These are phyloP conservation scores for Acmispon strigosus DNA, from an alignment of 306 rosid genomes.

Conservation along the genomic window DNA sequence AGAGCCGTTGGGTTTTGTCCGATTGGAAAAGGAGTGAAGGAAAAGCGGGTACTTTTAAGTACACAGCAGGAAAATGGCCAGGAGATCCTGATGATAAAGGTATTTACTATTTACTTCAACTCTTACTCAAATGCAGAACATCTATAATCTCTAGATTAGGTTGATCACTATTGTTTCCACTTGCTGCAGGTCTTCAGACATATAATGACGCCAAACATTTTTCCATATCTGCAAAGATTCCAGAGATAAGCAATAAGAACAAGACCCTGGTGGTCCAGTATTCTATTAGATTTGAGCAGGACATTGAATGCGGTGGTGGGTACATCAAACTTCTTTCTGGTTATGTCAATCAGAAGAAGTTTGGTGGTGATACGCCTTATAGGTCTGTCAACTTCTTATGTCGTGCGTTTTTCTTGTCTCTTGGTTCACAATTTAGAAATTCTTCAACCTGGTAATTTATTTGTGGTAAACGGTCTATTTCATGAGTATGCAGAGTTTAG, in stretches of 20 bases:
- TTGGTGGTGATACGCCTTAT: conserved; percentile 91
- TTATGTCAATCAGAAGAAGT: conserved; percentile 93
- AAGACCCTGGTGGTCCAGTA: conserved; percentile 83
- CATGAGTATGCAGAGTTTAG: neutral
- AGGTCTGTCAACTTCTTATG: conserved; percentile 40
- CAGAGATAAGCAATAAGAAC: conserved; percentile 70
- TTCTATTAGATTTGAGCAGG: conserved; percentile 87
- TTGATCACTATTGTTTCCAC: neutral
- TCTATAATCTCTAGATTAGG: neutral
- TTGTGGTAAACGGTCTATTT: neutral
- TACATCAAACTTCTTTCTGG: conserved; percentile 91
- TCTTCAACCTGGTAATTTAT: neutral
- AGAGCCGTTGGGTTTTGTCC: conserved; percentile 71
- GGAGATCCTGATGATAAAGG: conserved; percentile 80
- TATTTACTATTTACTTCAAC: neutral
- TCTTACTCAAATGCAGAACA: neutral
- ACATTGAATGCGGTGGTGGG: conserved; percentile 96
- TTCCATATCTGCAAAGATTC: conserved; percentile 79
- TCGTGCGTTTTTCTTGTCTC: neutral
- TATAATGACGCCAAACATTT: conserved; percentile 83
- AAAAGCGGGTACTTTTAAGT: conserved; percentile 66
- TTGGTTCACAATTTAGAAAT: neutral
- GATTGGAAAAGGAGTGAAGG: conserved; percentile 89
- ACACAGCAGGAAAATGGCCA: conserved; percentile 75
- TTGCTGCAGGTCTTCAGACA: conserved; percentile 80